These are phyloP conservation scores for Ophiostoma australiae DNA, from an alignment of 2,329 filamentous ascomycete species.

Conservation along the genomic window DNA sequence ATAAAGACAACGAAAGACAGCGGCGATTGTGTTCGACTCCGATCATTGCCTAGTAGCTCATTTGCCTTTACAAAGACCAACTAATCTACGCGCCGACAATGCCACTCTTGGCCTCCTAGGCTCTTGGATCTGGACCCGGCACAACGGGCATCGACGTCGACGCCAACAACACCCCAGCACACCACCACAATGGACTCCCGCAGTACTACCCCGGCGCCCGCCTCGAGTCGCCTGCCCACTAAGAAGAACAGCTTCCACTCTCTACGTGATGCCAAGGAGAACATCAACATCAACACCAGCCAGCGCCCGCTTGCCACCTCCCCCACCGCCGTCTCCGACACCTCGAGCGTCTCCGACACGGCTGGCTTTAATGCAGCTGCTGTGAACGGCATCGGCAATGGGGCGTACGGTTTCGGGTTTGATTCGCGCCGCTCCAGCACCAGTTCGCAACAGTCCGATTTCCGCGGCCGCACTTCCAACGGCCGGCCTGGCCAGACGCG, in stretches of 20 bases:
- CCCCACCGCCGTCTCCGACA: conserved; percentile 23
- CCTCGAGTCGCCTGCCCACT: conserved; percentile 15
- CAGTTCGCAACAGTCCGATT: conserved; percentile 28
- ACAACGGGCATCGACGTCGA: neutral
- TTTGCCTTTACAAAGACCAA: neutral
- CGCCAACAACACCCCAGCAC: neutral
- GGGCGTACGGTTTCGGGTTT: conserved; percentile 9
- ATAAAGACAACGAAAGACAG: neutral
- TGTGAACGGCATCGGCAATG: neutral
- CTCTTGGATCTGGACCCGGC: conserved; percentile 2
- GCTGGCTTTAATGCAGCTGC: neutral
- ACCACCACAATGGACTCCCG: neutral
- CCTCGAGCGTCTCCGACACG: conserved; percentile 19
- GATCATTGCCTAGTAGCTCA: neutral
- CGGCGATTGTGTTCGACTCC: neutral
- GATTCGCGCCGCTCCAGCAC: conserved; percentile 29
- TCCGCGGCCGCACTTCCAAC: conserved; percentile 20
- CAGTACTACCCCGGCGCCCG: neutral
- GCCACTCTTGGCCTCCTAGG: conserved; percentile 13
- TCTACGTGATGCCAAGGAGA: conserved; percentile 21
- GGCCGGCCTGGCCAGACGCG: conserved; percentile 27
- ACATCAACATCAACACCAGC: conserved; percentile 8
- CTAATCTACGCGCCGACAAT: conserved; percentile 14
- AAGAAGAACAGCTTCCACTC: conserved; percentile 26
- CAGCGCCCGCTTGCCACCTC: conserved; percentile 11